These are phyloP conservation scores for Diospyros kaki DNA, from an alignment of 148 eudicot genomes.

Conservation along the genomic window DNA sequence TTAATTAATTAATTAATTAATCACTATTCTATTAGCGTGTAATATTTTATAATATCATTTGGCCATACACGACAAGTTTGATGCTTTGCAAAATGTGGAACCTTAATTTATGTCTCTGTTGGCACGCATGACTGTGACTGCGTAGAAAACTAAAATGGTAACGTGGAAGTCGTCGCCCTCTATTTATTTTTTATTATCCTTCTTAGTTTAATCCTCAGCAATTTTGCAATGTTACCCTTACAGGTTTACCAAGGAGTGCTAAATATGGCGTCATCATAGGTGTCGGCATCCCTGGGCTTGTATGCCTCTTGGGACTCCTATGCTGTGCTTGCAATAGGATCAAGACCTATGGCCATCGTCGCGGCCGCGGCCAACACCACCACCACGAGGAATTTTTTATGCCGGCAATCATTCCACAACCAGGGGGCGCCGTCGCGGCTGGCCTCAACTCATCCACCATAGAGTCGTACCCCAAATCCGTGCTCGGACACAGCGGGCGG, in stretches of 20 bases:
- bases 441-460: conserved; percentile 10
- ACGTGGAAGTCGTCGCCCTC: too few species aligned
- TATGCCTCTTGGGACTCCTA: conserved; percentile 42
- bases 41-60: too few species aligned
- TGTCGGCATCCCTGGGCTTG: conserved; percentile 48
- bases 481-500: conserved; percentile 22
- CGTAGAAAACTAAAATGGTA: too few species aligned
- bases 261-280: conserved; percentile 59
- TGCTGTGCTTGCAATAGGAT: conserved; percentile 31
- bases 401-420: conserved; percentile 33
- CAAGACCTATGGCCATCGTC: conserved; percentile 14
- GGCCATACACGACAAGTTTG: too few species aligned
- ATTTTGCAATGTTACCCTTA: neutral
- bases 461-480: conserved; percentile 2
- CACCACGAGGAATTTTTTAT: conserved; percentile 24
- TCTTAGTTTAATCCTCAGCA: too few species aligned
- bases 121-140: too few species aligned
- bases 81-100: too few species aligned
- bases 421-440: neutral
- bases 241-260: conserved; percentile 56
- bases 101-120: too few species aligned
- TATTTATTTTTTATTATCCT: too few species aligned
- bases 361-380: neutral
- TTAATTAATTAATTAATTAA: too few species aligned
- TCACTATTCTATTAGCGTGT: too few species aligned